Percentiles rank a stretch among this genome's conserved stretches.
phyloP scores from a whole-genome alignment of 371 early-diverging fungal genomes.

The Saksenaea oblongispora region DNA sequence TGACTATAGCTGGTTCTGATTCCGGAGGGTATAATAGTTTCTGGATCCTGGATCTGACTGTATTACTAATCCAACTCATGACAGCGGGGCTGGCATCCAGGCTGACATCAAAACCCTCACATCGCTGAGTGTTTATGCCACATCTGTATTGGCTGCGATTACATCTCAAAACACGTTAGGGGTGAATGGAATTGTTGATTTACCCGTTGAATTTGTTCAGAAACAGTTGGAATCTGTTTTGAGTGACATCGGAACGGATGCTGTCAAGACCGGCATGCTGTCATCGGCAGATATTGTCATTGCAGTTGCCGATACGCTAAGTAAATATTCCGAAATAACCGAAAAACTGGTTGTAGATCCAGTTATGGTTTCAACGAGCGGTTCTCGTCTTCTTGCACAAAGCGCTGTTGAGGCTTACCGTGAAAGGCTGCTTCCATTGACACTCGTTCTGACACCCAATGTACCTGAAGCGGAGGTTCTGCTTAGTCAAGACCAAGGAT shows the following conservation, averaged over 20 bases:
- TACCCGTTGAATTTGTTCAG: conserved; percentile 66
- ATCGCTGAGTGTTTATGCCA: conserved; percentile 70
- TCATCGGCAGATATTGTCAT: conserved; percentile 64
- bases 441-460: conserved; percentile 77
- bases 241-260: conserved; percentile 75
- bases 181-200: conserved; percentile 68
- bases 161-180: conserved; percentile 85
- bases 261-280: conserved; percentile 88
- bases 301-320: conserved; percentile 50
- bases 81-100: conserved; percentile 80
- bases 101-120: conserved; percentile 89
- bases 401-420: conserved; percentile 64
- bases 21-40: conserved; percentile 53
- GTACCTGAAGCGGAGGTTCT: conserved; percentile 80
- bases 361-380: conserved; percentile 85
- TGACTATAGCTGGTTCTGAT: conserved; percentile 71
- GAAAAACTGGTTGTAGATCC: conserved; percentile 75
- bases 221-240: conserved; percentile 74
- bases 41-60: neutral
- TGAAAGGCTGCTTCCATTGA: conserved; percentile 64
- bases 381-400: conserved; percentile 60
- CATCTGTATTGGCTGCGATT: conserved; percentile 75
- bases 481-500: conserved; percentile 18
- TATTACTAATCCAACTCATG: neutral
- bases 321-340: conserved; percentile 27